Evolutionary conservation across 2,329 filamentous ascomycete genomes (phyloP), one percentile per base, ranked within the genome.

Genomic region (Helicocarpus griseus): DNA sequence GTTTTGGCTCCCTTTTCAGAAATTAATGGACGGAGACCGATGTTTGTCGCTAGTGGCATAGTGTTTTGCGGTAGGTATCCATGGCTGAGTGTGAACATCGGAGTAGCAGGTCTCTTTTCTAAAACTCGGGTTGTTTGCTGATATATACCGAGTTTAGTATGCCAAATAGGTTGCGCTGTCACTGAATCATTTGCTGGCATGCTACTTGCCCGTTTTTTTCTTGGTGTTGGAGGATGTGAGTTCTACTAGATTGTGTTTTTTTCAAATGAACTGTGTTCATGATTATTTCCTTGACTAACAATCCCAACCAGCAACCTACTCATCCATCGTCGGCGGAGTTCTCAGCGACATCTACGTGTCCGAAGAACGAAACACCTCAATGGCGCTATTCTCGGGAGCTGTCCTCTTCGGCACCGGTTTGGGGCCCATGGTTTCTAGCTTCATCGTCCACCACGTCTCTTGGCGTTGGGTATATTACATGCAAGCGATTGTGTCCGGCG

Each of bases 401-500:
- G 89, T 89, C 0, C 72, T 96, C 0, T 76, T 85, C 8, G 91
- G 89, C 0, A 94, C 89, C 0, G 89, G 89, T 0, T 70, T 85
- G 0, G 90, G 89, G 0, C 89, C 89, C 0, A 63, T 95, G 5
- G 72, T 89, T 0, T 79, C 78, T 4, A 81, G 86, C 0, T 80
- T 84, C 43, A 81, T 96, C 55, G 80, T 84, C 0, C 71, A 86
- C 33, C 75, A 80, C 48, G 75, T 80, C 1, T 77, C 70, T 4
- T 95, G 88, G 88, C 81, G 87, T 55, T 95, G 89, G 89, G 80
- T 90, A 0, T 95, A 94, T 65, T 95, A 89, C 77, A 76, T 90
- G 26, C 90, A 96, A 59, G 80, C 82, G 6, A 89, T 95, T 43
- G 70, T 79, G 21, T 80, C 83, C 50, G 81, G 75, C 0, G 65